These are phyloP conservation scores for Apostasia ramifera DNA, from an alignment of 106 monocot species.

Conservation along the genomic window DNA sequence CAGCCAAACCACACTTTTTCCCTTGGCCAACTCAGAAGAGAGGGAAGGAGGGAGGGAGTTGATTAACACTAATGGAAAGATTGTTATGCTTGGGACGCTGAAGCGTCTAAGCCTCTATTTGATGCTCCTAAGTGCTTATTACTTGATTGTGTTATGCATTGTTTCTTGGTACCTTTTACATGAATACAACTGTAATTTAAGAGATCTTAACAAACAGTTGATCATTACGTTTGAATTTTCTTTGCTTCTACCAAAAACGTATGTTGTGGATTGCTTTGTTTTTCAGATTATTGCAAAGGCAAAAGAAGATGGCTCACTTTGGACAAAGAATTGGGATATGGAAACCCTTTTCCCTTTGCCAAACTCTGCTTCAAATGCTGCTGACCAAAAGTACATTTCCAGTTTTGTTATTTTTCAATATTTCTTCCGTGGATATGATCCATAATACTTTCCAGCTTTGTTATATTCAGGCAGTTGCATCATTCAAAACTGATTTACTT, in stretches of 20 bases:
- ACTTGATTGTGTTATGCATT: neutral
- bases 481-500: no score
- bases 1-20: no score
- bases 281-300: conserved; percentile 71
- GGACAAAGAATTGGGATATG: conserved; percentile 84
- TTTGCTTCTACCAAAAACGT: no score
- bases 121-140: neutral
- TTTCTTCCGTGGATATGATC: neutral
- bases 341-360: conserved; percentile 86
- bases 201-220: no score
- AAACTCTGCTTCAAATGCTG: conserved; percentile 14
- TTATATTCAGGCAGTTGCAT: no score
- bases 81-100: neutral
- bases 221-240: no score
- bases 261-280: neutral
- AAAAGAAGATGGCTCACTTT: conserved; percentile 78
- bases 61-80: no score
- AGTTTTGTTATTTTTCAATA: conserved; percentile 1
- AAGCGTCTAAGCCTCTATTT: neutral
- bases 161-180: no score
- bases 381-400: conserved; percentile 39
- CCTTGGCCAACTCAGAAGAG: no score
- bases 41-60: no score
- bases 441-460: no score
- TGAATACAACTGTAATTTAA: no score